These are phyloP conservation scores for Candida manassasensis DNA, from an alignment of 805 yeast species.

Conservation along the genomic window DNA sequence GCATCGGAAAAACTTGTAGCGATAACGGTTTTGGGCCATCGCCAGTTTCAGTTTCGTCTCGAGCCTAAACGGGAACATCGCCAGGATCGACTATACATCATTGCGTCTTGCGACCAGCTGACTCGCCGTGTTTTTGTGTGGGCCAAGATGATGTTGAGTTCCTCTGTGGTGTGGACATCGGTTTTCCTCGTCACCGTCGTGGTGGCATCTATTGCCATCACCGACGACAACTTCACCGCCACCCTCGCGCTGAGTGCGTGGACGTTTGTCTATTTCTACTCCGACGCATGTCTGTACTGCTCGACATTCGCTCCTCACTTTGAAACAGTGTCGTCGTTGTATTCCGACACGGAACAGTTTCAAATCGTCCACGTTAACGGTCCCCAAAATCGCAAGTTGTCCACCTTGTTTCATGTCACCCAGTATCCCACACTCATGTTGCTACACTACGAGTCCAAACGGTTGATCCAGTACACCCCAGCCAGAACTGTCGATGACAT, in stretches of 20 bases:
- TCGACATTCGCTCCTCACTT: slow-evolving; percentile 27
- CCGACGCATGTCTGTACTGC: slow-evolving; percentile 35
- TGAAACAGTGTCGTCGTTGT: too few species aligned
- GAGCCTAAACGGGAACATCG: too few species aligned
- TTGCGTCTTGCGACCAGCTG: too few species aligned
- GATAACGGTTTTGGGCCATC: too few species aligned
- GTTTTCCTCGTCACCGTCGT: neutral
- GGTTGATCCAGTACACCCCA: slow-evolving; percentile 29
- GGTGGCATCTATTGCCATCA: neutral
- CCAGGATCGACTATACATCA: too few species aligned
- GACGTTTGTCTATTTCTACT: slow-evolving; percentile 45
- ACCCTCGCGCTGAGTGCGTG: slow-evolving; percentile 20
- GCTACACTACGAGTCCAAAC: slow-evolving; percentile 38
- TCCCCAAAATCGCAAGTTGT: slow-evolving; percentile 24
- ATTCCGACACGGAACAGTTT: too few species aligned
- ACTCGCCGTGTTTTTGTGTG: too few species aligned
- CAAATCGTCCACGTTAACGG: slow-evolving; percentile 32
- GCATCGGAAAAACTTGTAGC: too few species aligned
- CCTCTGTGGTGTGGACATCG: too few species aligned
- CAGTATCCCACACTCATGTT: slow-evolving; percentile 49
- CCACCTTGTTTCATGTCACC: slow-evolving; percentile 34
- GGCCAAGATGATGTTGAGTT: too few species aligned
- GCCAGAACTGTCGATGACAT: slow-evolving; percentile 17
- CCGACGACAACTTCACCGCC: slow-evolving; percentile 8
- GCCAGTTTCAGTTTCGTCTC: too few species aligned